phyloP scores from a whole-genome alignment of 2,329 filamentous ascomycete genomes.

The Thelonectria olida region DNA sequence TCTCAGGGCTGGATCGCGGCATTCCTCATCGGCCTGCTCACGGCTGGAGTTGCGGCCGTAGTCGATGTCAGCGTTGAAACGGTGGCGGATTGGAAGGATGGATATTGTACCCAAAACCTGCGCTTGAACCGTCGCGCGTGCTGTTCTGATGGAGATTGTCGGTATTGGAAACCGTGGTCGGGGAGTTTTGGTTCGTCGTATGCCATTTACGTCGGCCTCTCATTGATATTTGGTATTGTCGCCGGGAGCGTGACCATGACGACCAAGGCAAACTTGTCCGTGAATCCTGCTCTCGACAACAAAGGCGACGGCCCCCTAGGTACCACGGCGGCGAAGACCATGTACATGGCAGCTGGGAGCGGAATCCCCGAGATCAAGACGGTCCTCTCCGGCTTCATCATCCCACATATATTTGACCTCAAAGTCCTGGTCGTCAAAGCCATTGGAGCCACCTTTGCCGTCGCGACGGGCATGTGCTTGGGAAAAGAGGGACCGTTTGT shows the following conservation, averaged over 20 bases:
- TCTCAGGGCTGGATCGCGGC: conserved; percentile 25
- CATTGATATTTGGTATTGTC: conserved; percentile 19
- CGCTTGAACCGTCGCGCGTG: conserved; percentile 18
- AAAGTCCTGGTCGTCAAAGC: conserved; percentile 27
- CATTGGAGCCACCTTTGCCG: conserved; percentile 24
- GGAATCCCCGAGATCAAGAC: conserved; percentile 31
- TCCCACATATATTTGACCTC: conserved; percentile 26
- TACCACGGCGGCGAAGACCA: neutral
- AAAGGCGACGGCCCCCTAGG: neutral
- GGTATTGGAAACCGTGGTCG: conserved; percentile 20
- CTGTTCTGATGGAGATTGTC: neutral
- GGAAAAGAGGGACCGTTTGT: conserved; percentile 30
- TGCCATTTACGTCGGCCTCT: conserved; percentile 17
- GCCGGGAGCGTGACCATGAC: conserved; percentile 21
- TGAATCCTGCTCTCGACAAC: neutral
- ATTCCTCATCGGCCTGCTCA: conserved; percentile 25
- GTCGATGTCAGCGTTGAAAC: conserved; percentile 29
- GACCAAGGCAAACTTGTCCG: conserved; percentile 18
- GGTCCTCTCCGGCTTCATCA: conserved; percentile 19
- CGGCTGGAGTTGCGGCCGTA: conserved; percentile 7
- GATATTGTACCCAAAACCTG: conserved; percentile 17
- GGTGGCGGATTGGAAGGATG: conserved; percentile 27
- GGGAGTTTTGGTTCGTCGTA: conserved; percentile 14
- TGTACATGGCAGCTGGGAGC: conserved; percentile 32
- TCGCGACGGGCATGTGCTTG: conserved; percentile 28